A percentile compares a stretch with the other conserved stretches of the same genome.
These are phyloP conservation scores for Pseudogymnoascus sp. DNA, from an alignment of 2,329 filamentous ascomycete species.

Conservation along the genomic window DNA sequence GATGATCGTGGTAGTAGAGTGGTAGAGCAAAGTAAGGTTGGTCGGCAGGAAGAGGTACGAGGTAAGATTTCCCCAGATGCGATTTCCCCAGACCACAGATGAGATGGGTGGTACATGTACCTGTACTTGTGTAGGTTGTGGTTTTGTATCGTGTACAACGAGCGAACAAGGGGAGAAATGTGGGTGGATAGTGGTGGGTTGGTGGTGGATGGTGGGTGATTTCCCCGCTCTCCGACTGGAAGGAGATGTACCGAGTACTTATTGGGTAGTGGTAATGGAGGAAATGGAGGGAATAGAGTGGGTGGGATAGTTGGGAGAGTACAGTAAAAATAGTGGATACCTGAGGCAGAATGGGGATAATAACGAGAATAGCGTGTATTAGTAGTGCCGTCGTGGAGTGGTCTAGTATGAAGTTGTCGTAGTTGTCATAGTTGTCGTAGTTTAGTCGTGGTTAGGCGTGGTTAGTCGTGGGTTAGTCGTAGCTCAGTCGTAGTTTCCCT, in stretches of 20 bases:
- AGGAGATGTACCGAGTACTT: background rate
- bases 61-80: background rate
- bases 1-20: background rate
- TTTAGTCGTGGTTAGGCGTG: too few species aligned
- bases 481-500: background rate
- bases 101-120: background rate
- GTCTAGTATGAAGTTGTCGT: too few species aligned
- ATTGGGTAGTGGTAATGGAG: too few species aligned
- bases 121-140: background rate
- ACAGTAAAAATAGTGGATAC: background rate
- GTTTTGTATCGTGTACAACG: too few species aligned
- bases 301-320: background rate
- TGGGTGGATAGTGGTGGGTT: background rate
- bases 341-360: too few species aligned
- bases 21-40: background rate
- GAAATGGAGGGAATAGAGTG: background rate
- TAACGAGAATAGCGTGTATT: too few species aligned
- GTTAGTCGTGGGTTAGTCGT: background rate
- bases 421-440: too few species aligned
- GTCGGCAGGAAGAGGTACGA: background rate
- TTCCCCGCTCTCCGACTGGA: background rate
- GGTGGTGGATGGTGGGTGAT: background rate
- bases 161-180: background rate
- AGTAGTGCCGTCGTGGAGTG: too few species aligned
- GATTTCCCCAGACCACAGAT: background rate